These are phyloP conservation scores for Aureobasidium sp. DNA, from an alignment of 2,329 filamentous ascomycete species.

Conservation along the genomic window DNA sequence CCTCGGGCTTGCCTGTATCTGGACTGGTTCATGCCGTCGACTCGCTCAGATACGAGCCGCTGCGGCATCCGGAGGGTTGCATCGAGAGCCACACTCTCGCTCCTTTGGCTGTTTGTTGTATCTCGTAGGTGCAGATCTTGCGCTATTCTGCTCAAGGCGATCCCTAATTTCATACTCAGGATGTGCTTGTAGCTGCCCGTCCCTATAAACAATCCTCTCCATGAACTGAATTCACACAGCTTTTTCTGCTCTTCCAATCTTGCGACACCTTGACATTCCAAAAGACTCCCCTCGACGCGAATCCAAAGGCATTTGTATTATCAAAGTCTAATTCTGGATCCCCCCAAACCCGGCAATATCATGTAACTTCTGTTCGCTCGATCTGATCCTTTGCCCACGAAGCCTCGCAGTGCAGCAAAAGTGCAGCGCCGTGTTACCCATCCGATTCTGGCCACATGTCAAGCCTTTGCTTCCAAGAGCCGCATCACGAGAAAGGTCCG, in stretches of 20 bases:
- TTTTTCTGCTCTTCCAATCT: background rate
- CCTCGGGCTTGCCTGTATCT: background rate
- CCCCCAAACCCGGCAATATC: background rate
- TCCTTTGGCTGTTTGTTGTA: background rate
- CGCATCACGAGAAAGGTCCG: slow-evolving; percentile 6
- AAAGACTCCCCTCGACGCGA: background rate
- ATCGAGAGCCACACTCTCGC: background rate
- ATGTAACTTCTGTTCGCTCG: background rate
- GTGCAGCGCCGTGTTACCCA: background rate
- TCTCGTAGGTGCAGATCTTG: background rate
- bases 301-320: background rate
- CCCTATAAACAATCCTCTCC: slow-evolving; percentile 1
- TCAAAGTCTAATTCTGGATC: background rate
- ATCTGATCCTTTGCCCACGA: background rate
- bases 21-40: background rate
- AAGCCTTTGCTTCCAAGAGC: background rate
- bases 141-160: background rate
- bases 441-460: background rate
- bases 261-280: background rate
- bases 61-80: background rate
- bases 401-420: background rate
- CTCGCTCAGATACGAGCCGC: background rate
- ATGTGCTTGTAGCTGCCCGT: background rate
- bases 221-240: background rate
- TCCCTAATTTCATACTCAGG: background rate